phyloP scores from a whole-genome alignment of 2,329 filamentous ascomycete genomes.

The Albophoma yamanashiensis region DNA sequence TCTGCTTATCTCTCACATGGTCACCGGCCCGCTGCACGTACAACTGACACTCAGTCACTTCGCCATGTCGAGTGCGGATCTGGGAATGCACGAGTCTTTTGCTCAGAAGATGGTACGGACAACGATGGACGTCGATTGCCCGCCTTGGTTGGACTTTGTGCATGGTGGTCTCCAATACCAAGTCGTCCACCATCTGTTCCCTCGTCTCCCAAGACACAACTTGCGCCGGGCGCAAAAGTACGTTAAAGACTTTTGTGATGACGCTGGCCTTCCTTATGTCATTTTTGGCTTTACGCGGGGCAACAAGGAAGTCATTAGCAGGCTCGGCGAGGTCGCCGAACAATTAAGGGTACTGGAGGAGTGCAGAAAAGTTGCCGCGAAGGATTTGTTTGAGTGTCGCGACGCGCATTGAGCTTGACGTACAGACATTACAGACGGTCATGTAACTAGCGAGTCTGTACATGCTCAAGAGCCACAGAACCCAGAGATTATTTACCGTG shows the following conservation, averaged over 20 bases:
- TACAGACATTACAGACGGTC: no score
- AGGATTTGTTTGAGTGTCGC: background rate
- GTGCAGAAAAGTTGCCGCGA: background rate
- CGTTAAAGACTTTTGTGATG: slow-evolving; percentile 71
- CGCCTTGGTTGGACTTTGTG: slow-evolving; percentile 78
- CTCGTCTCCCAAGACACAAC: slow-evolving; percentile 76
- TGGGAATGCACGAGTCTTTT: slow-evolving; percentile 77
- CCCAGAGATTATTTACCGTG: no score
- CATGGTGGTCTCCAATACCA: slow-evolving; percentile 87
- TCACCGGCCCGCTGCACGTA: slow-evolving; percentile 72
- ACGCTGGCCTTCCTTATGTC: slow-evolving; percentile 75
- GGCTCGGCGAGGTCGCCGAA: slow-evolving; percentile 55
- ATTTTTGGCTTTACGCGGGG: slow-evolving; percentile 80
- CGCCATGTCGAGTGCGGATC: slow-evolving; percentile 81
- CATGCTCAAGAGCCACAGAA: no score
- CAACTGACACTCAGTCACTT: slow-evolving; percentile 91
- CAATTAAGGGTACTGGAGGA: background rate
- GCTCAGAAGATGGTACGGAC: slow-evolving; percentile 85
- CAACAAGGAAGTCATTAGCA: slow-evolving; percentile 69
- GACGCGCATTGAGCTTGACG: background rate
- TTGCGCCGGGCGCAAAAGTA: slow-evolving; percentile 63
- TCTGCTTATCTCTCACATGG: slow-evolving; percentile 57
- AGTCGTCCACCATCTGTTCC: slow-evolving; percentile 77
- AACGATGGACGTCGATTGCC: slow-evolving; percentile 88
- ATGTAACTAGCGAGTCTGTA: no score